Conservation (phyloP, 768 basidiomycete species). For the Myochromella boudieri region DNA sequence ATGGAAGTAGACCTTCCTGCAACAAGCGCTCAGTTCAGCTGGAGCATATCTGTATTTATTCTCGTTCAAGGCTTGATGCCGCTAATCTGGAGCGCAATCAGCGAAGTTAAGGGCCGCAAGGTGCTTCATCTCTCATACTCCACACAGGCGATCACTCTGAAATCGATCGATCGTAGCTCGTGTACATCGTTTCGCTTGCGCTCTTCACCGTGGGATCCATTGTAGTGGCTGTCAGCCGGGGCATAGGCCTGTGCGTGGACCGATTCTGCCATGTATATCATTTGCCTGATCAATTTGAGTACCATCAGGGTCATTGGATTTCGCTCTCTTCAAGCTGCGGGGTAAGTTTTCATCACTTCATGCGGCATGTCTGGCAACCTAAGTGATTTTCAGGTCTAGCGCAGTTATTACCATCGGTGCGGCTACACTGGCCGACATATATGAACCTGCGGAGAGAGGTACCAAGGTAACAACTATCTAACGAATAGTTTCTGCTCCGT, state of each 20-base stretch:
- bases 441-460: conserved; percentile 71
- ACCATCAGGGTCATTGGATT: conserved; percentile 58
- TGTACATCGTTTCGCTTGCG: conserved; percentile 52
- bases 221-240: conserved; percentile 54
- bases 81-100: conserved; percentile 64
- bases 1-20: conserved; percentile 63
- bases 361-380: background rate
- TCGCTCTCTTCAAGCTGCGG: conserved; percentile 66
- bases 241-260: conserved; percentile 43
- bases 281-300: background rate
- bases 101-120: conserved; percentile 77
- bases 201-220: conserved; percentile 57
- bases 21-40: conserved; percentile 59
- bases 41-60: conserved; percentile 72
- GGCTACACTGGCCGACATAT: conserved; percentile 78
- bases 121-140: conserved; percentile 29
- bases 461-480: conserved; percentile 38
- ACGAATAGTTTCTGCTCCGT: background rate
- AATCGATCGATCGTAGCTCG: conserved; percentile 39
- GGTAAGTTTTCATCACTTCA: conserved; percentile 34
- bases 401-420: conserved; percentile 57
- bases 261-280: background rate
- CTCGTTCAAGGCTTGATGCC: conserved; percentile 69
- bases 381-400: conserved; percentile 12
- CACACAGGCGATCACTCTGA: background rate